Evolutionary conservation across 345 rosid species (phyloP), one percentile per base, ranked within the genome.

Genomic region (Balakata baccata): DNA sequence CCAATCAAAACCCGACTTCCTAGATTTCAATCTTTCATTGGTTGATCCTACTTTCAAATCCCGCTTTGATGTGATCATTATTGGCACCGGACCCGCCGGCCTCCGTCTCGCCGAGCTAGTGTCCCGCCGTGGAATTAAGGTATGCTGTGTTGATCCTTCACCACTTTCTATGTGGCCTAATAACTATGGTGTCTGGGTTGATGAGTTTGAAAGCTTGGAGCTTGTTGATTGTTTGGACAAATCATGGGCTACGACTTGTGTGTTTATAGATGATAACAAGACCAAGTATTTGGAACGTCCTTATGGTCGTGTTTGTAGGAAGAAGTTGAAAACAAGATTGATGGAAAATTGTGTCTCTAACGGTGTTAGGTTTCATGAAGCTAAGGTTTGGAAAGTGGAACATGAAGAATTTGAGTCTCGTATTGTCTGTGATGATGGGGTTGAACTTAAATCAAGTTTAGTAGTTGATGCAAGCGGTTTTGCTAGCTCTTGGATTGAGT

Each of bases 141-240:
- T 86, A 69, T 87, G 92, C 18, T 89, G 92, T 47, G 81, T 89
- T 38, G 94, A 89, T 79, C 87, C 92, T 61, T 88, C 89, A 20
- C 92, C 90, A 7, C 90, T 89, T 66, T 84, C 90, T 41, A 14
- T 53, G 68, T 86, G 90, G 92, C 84, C 92, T 61, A 84, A 83
- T 64, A 89, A 88, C 72, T 89, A 88, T 67, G 94, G 94, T 52
- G 86, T 80, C 10, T 89, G 94, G 94, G 92, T 89, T 23, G 94
- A 89, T 73, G 94, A 89, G 84, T 81, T 89, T 74, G 87, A 87
- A 76, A 66, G 65, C 59, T 66, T 89, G 74, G 90, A 84, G 52
- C 84, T 89, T 25, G 77, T 9, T 13, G 90, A 86, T 65, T 88
- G 88, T 75, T 61, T 88, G 73, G 89, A 89, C 75, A 82, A 79